Base-by-base conservation (phyloP, 2,329 filamentous ascomycete genomes). In the Xylariales sp. region DNA sequence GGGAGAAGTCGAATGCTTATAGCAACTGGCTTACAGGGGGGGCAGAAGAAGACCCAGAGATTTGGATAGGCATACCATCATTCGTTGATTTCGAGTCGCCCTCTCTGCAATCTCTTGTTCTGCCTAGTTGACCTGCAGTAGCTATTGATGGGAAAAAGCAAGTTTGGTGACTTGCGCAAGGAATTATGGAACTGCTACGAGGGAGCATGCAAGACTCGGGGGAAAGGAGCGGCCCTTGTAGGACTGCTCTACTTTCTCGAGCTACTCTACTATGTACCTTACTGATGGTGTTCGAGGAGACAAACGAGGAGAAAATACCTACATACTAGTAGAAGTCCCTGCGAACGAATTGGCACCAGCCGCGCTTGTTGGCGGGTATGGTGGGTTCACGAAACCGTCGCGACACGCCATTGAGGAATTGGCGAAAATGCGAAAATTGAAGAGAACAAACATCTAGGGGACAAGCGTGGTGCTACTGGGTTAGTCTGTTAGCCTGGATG, bases 1-100 rank as follows among this genome's bases (percentile, higher is more conserved):
- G 23, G 55, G 34, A 57, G 64, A 56, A 3, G 14, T 50, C 10
- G 39, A 57, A 59, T 46, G 55, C 41, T 43, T 55, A 34, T n/a
- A 52, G 18, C 49, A 56, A 36, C n/a, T 49, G n/a, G 48, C 36
- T 50, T 57, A 32, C 45, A 64, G 23, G 53, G 45, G n/a, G 39
- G n/a, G 5, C 1, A 23, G 23, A 23, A 18, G 16, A 5, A 41
- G 45, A 60, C 56, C 66, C 66, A 45, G 54, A 62, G 48, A 52
- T 56, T 56, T 66, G 66, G 66, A 43, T 28, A 43, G 32, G 45
- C 54, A 45, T 49, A 67, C 49, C 39, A 52, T 45, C 30, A 65
- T 65, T 39, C 30, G 36, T 46, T 18, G 41, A 58, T 55, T 34
- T 49, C 12, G 39, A 43, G 28, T 56, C 50, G 30, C 18, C 39